Evolutionary conservation across 768 basidiomycete genomes (phyloP), one percentile per base, ranked within the genome.

Genomic region (Suillus occidentalis): DNA sequence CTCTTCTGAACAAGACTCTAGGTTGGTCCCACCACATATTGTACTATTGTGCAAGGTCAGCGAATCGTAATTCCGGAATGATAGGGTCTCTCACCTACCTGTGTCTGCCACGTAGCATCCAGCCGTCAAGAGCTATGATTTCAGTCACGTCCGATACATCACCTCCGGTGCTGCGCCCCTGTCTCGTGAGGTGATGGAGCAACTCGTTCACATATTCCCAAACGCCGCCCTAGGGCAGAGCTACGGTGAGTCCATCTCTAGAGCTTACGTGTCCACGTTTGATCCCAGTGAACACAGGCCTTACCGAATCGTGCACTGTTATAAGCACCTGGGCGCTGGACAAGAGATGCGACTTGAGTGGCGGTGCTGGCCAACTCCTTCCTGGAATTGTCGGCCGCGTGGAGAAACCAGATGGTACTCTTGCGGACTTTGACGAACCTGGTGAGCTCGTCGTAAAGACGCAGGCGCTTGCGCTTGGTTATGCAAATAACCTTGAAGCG

Each of bases 361-460:
- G 89, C 14, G 82, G 84, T 68, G 83, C 83, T 0, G 89, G 89
- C 8, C 81, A 79, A 66, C 70, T 91, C 25, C 64, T 89, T 20
- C 85, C 88, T 2, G 89, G 89, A 18, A 75, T 85, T 31, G 74
- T 72, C 28, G 87, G 84, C 2, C 83, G 83, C 57, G 83, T 91
- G 5, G 76, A 88, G 64, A 87, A 83, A 71, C 68, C 80, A 31
- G 88, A 90, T 71, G 87, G 88, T 4, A 78, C 80, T 6, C 76
- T 84, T 52, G 88, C 84, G 14, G 74, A 72, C 7, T 84, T 85
- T 65, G 85, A 84, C 39, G 87, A 90, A 71, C 79, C 81, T 34
- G 89, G 89, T 1, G 87, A 90, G 70, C 74, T 91, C 4, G 75
- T 89, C 2, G 81, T 89, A 7, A 83, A 76, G 37, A 83, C 87